Percentiles rank a stretch among this genome's conserved stretches.
phyloP scores from a whole-genome alignment of 495 filamentous ascomycete genomes.

The Penicillium desertorum region DNA sequence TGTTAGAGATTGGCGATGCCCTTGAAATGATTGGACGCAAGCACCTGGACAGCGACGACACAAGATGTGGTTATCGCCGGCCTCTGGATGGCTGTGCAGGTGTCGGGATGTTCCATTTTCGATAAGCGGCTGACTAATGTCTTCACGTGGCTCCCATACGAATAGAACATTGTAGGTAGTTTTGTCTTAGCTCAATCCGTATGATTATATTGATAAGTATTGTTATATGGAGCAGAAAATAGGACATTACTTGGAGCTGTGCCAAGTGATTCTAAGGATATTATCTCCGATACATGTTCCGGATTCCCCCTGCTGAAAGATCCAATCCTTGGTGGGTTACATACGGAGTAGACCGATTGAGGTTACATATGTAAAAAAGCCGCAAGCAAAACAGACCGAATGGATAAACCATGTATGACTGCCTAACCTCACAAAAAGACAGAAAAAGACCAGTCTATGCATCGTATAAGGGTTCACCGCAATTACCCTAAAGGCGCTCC shows the following conservation, averaged over 20 bases:
- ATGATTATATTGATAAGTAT: not conserved
- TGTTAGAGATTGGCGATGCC: slow-evolving; percentile 7
- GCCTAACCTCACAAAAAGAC: not conserved
- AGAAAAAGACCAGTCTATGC: not conserved
- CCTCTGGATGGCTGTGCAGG: slow-evolving; percentile 27
- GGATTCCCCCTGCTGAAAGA: slow-evolving; percentile 1
- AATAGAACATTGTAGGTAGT: too few species aligned
- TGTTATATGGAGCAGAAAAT: not conserved
- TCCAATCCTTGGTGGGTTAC: not conserved
- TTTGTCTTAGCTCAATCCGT: not conserved
- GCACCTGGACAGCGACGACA: not conserved
- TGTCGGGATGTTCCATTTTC: not conserved
- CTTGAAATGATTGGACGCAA: slow-evolving; percentile 23
- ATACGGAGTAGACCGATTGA: not conserved
- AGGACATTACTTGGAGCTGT: not conserved
- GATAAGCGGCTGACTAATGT: slow-evolving; percentile 20
- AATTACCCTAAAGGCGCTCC: slow-evolving; percentile 7
- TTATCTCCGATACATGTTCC: not conserved
- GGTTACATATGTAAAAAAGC: slow-evolving; percentile 1
- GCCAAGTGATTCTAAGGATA: not conserved
- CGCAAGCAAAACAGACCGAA: not conserved
- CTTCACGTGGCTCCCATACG: slow-evolving; percentile 4
- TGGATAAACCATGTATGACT: slow-evolving; percentile 5
- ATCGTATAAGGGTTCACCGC: slow-evolving; percentile 13
- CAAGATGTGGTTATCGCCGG: slow-evolving; percentile 23